Conservation (phyloP, 1,139 yeast species). For the Hyphopichia buzzinii region DNA sequence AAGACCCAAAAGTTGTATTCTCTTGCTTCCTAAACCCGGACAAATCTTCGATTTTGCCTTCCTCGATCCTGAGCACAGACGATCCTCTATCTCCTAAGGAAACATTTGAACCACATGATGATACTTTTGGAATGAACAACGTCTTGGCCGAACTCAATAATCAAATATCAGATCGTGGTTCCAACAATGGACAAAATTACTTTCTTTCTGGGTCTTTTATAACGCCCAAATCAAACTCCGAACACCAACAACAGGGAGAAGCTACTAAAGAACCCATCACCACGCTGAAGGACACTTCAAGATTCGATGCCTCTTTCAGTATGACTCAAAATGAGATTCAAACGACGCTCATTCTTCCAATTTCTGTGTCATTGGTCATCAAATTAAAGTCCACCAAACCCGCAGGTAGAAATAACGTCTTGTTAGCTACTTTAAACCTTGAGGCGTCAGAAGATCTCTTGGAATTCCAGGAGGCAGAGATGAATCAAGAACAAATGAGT, state of each 20-base stretch:
- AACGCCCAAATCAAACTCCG: not conserved
- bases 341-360: conserved; percentile 11
- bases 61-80: not conserved
- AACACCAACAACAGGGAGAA: conserved; percentile 2
- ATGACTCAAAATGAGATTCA: conserved; percentile 6
- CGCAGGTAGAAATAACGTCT: conserved; percentile 50
- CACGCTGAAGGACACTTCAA: conserved; percentile 1
- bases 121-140: conserved; percentile 13
- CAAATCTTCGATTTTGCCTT: not conserved
- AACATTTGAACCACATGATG: too few relatives aligned
- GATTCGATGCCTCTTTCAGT: conserved; percentile 2
- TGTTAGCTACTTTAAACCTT: conserved; percentile 56
- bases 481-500: conserved; percentile 5
- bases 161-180: conserved; percentile 9
- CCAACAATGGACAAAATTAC: not conserved
- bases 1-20: conserved; percentile 29
- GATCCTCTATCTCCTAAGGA: not conserved
- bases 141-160: conserved; percentile 25
- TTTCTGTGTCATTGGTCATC: conserved; percentile 37
- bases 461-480: conserved; percentile 14
- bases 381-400: conserved; percentile 57
- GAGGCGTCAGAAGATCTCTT: conserved; percentile 48
- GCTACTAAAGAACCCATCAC: not conserved
- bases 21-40: conserved; percentile 20
- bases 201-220: not conserved